phyloP scores from a whole-genome alignment of 1,139 yeast species.

The Saccharomyces hybrid region DNA sequence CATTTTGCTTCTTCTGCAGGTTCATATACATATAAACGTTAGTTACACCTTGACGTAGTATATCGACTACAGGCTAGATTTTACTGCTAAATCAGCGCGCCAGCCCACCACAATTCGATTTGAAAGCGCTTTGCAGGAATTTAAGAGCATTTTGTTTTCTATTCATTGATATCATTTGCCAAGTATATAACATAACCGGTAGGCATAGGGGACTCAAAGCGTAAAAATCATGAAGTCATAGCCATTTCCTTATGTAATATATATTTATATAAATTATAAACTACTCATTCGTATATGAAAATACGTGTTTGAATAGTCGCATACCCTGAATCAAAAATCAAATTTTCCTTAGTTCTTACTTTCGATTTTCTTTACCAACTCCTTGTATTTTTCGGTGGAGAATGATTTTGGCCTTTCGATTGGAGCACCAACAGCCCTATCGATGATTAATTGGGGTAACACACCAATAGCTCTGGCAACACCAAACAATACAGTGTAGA shows the following conservation, averaged over 20 bases:
- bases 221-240: background rate
- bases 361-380: slow-evolving; percentile 23
- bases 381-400: slow-evolving; percentile 49
- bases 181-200: background rate
- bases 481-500: slow-evolving; percentile 97
- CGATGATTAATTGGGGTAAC: slow-evolving; percentile 90
- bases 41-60: background rate
- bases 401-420: slow-evolving; percentile 97
- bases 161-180: background rate
- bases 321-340: background rate
- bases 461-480: slow-evolving; percentile 98
- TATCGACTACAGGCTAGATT: background rate
- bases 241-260: background rate
- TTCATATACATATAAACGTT: no score
- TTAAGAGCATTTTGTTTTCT: background rate
- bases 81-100: background rate
- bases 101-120: background rate
- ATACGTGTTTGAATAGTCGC: background rate
- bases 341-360: background rate
- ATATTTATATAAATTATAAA: background rate
- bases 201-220: background rate
- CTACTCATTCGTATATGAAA: background rate
- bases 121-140: background rate
- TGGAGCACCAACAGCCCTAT: slow-evolving; percentile 90
- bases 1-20: background rate